Evolutionary conservation across 2,329 filamentous ascomycete genomes (phyloP), one percentile per base, ranked within the genome.

Genomic region (Nemania sp.): DNA sequence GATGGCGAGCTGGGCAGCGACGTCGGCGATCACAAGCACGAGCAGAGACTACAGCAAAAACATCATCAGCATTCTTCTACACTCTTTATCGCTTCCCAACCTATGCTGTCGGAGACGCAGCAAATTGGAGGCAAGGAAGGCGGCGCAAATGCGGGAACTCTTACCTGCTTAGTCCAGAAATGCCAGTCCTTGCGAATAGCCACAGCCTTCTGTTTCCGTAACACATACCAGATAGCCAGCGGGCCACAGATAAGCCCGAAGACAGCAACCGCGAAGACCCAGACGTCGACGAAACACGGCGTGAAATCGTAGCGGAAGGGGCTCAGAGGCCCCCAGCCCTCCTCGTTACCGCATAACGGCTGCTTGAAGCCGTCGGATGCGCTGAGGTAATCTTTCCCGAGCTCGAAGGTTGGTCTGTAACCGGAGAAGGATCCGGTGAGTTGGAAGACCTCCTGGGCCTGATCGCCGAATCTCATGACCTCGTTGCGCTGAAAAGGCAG

Each of bases 271-370:
- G 80, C 75, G 28, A 89, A 84, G 54, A 97, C 83, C 84, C 90
- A 92, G 19, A 96, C 83, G 70, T 99, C 95, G 66, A 97, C 86
- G 70, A 99, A 99, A 77, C 94, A 99, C 34, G 94, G 93, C 14
- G 94, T 97, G 67, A 99, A 91, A 75, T 99, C 94, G 73, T 91
- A 97, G 71, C 93, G 82, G 62, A 86, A 80, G 30, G 86, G 86
- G 73, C 91, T 97, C 69, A 99, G 70, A 19, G 94, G 94, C 1
- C 95, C 95, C 94, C 94, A 99, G 66, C 94, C 95, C 74, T 97
- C 93, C 49, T 80, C 78, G 73, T 96, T 94, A 71, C 88, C 84
- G 75, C 93, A 97, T 72, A 97, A 78, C 53, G 90, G 85, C 70
- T 95, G 89, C 61, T 75, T 75, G 66, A 77, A 76, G 24, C 71